These are phyloP conservation scores for Yarrowia divulgata DNA, from an alignment of 805 yeast species.

Conservation along the genomic window DNA sequence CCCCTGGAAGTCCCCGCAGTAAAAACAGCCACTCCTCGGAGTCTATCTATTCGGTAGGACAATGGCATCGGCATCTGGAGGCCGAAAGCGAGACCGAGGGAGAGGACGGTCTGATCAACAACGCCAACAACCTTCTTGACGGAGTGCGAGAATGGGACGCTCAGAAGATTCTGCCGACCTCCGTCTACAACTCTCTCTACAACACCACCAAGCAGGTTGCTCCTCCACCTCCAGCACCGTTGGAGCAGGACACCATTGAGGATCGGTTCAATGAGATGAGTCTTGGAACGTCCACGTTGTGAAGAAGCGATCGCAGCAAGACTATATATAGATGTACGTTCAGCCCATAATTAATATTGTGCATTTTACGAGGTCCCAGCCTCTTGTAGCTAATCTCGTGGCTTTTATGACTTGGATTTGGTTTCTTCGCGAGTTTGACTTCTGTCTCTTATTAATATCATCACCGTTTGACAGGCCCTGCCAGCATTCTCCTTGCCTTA, in stretches of 20 bases:
- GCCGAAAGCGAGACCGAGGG: constrained; percentile 57
- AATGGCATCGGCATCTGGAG: constrained; percentile 95
- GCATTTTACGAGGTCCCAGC: neutral
- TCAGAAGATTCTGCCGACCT: constrained; percentile 12
- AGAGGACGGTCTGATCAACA: constrained; percentile 29
- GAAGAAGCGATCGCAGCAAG: neutral
- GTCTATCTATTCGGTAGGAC: constrained; percentile 37
- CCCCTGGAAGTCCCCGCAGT: constrained; percentile 21
- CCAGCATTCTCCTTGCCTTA: neutral
- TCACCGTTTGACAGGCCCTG: no score
- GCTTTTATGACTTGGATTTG: no score
- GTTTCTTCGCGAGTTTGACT: neutral
- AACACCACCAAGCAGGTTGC: constrained; percentile 21
- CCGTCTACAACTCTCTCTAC: constrained; percentile 27
- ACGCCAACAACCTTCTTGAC: constrained; percentile 25
- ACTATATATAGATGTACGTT: no score
- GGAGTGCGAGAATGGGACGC: constrained; percentile 33
- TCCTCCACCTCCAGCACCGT: constrained; percentile 15
- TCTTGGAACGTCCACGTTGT: constrained; percentile 15
- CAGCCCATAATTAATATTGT: neutral
- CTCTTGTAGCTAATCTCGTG: no score
- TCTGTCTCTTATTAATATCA: neutral
- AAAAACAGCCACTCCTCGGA: constrained; percentile 12
- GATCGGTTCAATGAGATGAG: constrained; percentile 37
- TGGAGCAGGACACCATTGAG: constrained; percentile 38